Evolutionary conservation across 305 asterid genomes (phyloP).

Genomic region (Solanum aculeatissimum): DNA sequence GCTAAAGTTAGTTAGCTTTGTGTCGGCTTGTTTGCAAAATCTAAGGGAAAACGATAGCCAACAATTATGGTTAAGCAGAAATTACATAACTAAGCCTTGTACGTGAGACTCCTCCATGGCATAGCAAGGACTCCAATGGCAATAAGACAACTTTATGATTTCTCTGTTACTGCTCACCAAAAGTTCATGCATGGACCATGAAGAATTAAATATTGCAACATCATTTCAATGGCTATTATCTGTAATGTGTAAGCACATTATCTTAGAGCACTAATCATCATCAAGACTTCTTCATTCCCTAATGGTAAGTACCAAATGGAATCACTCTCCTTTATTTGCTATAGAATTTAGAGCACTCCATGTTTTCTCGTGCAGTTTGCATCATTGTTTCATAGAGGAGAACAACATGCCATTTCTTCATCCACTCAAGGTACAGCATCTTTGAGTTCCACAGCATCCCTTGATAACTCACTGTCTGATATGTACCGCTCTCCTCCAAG

Average conservation of each 20-base stretch:
- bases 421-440: conserved; percentile 50
- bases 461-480: conserved; percentile 68
- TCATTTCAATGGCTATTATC: neutral
- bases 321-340: neutral
- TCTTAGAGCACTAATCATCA: neutral
- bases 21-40: neutral
- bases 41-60: neutral
- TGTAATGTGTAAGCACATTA: neutral
- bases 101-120: neutral
- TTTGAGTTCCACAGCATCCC: conserved; percentile 39
- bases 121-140: neutral
- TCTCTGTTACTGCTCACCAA: neutral
- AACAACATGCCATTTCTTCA: conserved; percentile 42
- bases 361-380: conserved; percentile 44
- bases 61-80: neutral
- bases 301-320: neutral
- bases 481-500: conserved; percentile 87
- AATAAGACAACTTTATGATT: neutral
- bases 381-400: conserved; percentile 60
- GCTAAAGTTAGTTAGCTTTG: neutral
- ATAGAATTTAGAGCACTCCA: conserved; percentile 3
- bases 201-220: neutral
- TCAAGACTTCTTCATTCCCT: neutral
- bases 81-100: neutral
- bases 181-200: neutral